Percentiles rank a stretch among this genome's conserved stretches.
phyloP scores from a whole-genome alignment of 257 asterid genomes.

The Forsythia viridissima region DNA sequence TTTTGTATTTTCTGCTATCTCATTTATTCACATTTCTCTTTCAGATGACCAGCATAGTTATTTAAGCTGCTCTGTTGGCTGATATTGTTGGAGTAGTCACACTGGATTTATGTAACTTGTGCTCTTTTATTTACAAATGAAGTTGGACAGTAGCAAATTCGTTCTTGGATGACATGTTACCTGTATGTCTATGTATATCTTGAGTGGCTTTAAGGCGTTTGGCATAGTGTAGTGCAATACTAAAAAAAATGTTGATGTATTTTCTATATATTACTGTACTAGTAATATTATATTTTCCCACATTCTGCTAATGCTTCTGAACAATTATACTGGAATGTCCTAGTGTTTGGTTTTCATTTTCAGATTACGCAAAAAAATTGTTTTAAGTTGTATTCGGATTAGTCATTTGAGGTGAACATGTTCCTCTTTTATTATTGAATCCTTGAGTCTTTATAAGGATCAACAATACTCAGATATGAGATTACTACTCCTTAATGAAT shows the following conservation, averaged over 20 bases:
- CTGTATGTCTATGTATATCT: neutral
- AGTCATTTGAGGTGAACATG: neutral
- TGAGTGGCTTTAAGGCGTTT: neutral
- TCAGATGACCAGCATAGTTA: constrained; percentile 14
- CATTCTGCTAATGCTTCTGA: neutral
- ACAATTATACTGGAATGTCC: neutral
- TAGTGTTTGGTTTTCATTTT: neutral
- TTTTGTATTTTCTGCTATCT: neutral
- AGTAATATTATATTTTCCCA: neutral
- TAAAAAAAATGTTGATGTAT: neutral
- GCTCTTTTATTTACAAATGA: constrained; percentile 2
- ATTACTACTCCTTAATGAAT: neutral
- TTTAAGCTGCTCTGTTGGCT: neutral
- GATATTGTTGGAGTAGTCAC: neutral
- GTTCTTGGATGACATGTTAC: constrained; percentile 8
- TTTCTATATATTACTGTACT: neutral
- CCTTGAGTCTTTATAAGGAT: constrained; percentile 6
- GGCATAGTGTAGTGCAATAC: too few species aligned
- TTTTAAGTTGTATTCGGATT: neutral
- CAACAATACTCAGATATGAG: neutral
- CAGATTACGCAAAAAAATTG: neutral
- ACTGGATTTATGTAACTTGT: neutral
- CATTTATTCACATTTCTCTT: constrained; percentile 9
- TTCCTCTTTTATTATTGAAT: constrained; percentile 1
- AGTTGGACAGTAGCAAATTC: constrained; percentile 13